phyloP scores from a whole-genome alignment of 148 eudicot species.

The Chenopodium formosanum region DNA sequence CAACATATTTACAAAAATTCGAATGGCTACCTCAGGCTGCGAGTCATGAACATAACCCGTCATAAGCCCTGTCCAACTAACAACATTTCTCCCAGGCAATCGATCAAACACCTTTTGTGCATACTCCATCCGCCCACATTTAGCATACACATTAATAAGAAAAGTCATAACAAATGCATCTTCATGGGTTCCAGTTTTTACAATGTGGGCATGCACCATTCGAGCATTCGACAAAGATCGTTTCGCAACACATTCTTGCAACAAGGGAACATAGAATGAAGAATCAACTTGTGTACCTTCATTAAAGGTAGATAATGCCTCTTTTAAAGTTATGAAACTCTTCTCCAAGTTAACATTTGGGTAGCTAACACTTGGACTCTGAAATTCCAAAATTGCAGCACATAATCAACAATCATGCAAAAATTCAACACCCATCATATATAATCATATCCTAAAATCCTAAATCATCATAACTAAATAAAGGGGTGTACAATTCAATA shows the following conservation, averaged over 20 bases:
- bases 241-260: slow-evolving; percentile 54
- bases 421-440: neutral
- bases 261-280: slow-evolving; percentile 46
- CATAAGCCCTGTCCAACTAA: slow-evolving; percentile 75
- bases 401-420: neutral
- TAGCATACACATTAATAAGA: slow-evolving; percentile 64
- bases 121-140: slow-evolving; percentile 52
- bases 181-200: slow-evolving; percentile 50
- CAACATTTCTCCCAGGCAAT: slow-evolving; percentile 55
- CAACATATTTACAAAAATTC: slow-evolving; percentile 52
- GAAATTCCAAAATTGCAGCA: slow-evolving; percentile 18
- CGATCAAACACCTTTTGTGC: slow-evolving; percentile 59
- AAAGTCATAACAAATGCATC: slow-evolving; percentile 59
- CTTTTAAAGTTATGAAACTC: slow-evolving; percentile 33
- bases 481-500: no score
- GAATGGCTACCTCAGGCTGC: slow-evolving; percentile 47
- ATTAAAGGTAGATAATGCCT: slow-evolving; percentile 35
- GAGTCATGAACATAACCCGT: slow-evolving; percentile 58
- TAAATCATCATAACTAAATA: neutral
- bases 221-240: slow-evolving; percentile 38
- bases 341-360: slow-evolving; percentile 33
- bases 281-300: slow-evolving; percentile 43
- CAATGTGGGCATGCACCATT: slow-evolving; percentile 55
- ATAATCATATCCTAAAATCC: neutral
- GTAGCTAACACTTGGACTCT: slow-evolving; percentile 33